Percentiles rank a stretch among this genome's conserved stretches.
Conservation (phyloP, 2,329 filamentous ascomycete genomes). For the Daldinia sp. region DNA sequence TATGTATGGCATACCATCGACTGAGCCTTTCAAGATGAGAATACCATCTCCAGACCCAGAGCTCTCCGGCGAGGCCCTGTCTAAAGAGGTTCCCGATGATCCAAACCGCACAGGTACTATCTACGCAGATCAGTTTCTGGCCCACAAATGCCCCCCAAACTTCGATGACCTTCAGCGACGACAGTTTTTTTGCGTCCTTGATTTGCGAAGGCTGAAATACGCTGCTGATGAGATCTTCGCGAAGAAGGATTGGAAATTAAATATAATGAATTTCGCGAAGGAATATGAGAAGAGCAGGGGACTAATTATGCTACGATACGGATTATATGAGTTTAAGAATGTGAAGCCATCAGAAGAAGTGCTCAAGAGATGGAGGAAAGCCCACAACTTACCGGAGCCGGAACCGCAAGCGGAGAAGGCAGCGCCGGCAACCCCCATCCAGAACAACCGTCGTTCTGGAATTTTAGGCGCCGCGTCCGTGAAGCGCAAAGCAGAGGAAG, state of each 20-base stretch:
- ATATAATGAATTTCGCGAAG: slow-evolving; percentile 72
- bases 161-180: slow-evolving; percentile 70
- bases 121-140: slow-evolving; percentile 70
- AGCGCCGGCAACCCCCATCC: slow-evolving; percentile 49
- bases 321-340: slow-evolving; percentile 72
- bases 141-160: slow-evolving; percentile 67
- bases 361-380: slow-evolving; percentile 68
- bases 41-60: slow-evolving; percentile 69
- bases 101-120: slow-evolving; percentile 65
- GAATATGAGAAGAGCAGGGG: slow-evolving; percentile 74
- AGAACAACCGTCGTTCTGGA: slow-evolving; percentile 48
- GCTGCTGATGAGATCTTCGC: slow-evolving; percentile 70
- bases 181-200: slow-evolving; percentile 73
- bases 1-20: slow-evolving; percentile 62
- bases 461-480: slow-evolving; percentile 51
- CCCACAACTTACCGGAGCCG: slow-evolving; percentile 65
- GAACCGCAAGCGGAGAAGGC: slow-evolving; percentile 58
- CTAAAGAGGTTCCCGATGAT: slow-evolving; percentile 66
- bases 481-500: slow-evolving; percentile 70
- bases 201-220: slow-evolving; percentile 71
- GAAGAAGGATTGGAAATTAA: slow-evolving; percentile 73
- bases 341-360: slow-evolving; percentile 70
- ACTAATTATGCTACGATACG: slow-evolving; percentile 71
- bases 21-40: slow-evolving; percentile 69
- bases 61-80: slow-evolving; percentile 66